Percentiles rank a stretch among this genome's conserved stretches.
Evolutionary conservation across 495 filamentous ascomycete genomes (phyloP).

Genomic region (Aspergillus homomorphus): DNA sequence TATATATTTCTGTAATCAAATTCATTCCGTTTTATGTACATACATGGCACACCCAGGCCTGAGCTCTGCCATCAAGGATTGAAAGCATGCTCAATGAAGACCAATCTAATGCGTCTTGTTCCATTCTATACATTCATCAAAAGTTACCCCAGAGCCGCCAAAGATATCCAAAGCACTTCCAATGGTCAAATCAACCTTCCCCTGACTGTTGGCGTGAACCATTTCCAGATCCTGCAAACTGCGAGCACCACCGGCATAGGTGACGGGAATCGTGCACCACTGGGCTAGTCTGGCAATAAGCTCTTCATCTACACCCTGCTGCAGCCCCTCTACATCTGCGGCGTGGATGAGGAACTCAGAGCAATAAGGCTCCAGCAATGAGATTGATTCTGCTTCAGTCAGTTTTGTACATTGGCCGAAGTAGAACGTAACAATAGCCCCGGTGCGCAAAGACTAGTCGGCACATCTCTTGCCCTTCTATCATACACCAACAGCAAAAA

Average conservation of each 20-base stretch:
- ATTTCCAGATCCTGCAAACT: constrained; percentile 72
- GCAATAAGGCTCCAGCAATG: constrained; percentile 78
- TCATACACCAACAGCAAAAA: neutral
- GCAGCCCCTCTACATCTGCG: constrained; percentile 96
- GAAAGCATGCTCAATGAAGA: too few species aligned
- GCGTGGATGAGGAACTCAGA: constrained; percentile 96
- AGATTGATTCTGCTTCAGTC: constrained; percentile 64
- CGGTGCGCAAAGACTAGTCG: neutral
- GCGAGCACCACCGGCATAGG: constrained; percentile 92
- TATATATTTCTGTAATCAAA: too few species aligned
- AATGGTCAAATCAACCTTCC: constrained; percentile 90
- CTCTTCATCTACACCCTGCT: constrained; percentile 82
- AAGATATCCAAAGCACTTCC: constrained; percentile 96
- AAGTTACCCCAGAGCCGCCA: constrained; percentile 78
- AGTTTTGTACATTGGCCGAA: constrained; percentile 3
- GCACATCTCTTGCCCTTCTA: neutral
- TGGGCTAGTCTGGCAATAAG: constrained; percentile 71
- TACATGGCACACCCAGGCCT: too few species aligned
- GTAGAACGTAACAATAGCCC: neutral
- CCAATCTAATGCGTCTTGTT: constrained; percentile 51
- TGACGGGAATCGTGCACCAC: constrained; percentile 89
- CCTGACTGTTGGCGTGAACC: constrained; percentile 72
- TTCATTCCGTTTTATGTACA: too few species aligned
- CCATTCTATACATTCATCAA: constrained; percentile 87
- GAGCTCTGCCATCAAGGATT: too few species aligned